phyloP scores from a whole-genome alignment of 2,329 filamentous ascomycete species.

The Fusarium anthophilum region DNA sequence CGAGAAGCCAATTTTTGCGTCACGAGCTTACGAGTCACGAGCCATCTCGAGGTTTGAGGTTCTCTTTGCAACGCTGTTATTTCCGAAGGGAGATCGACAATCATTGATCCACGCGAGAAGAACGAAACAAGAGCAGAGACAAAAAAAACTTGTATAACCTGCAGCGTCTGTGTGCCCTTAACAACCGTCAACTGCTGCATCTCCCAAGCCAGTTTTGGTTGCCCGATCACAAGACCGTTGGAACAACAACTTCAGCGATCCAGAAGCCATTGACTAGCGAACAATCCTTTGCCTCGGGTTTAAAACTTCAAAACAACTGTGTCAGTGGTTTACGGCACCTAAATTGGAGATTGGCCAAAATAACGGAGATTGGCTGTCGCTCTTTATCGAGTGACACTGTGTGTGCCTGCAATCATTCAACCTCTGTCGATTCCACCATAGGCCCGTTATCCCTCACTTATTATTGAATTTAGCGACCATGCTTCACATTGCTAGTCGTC shows the following conservation, averaged over 20 bases:
- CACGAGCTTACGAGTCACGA: constrained; percentile 39
- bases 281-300: not conserved
- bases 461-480: constrained; percentile 32
- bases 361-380: not conserved
- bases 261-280: not conserved
- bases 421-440: not conserved
- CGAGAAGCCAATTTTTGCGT: constrained; percentile 32
- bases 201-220: constrained; percentile 13
- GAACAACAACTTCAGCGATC: not conserved
- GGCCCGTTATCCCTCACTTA: not conserved
- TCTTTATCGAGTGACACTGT: constrained; percentile 4
- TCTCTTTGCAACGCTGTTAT: constrained; percentile 20
- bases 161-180: constrained; percentile 7
- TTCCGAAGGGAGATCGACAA: constrained; percentile 3
- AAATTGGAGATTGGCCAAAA: constrained; percentile 1
- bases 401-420: constrained; percentile 12
- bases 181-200: constrained; percentile 25
- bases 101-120: constrained; percentile 16
- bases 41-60: constrained; percentile 13
- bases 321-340: not conserved
- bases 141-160: constrained; percentile 18
- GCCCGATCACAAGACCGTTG: not conserved
- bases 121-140: constrained; percentile 17
- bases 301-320: not conserved
- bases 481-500: constrained; percentile 26